phyloP scores from a whole-genome alignment of 1,284 basidiomycete genomes.

The Porogramme epimiltina region DNA sequence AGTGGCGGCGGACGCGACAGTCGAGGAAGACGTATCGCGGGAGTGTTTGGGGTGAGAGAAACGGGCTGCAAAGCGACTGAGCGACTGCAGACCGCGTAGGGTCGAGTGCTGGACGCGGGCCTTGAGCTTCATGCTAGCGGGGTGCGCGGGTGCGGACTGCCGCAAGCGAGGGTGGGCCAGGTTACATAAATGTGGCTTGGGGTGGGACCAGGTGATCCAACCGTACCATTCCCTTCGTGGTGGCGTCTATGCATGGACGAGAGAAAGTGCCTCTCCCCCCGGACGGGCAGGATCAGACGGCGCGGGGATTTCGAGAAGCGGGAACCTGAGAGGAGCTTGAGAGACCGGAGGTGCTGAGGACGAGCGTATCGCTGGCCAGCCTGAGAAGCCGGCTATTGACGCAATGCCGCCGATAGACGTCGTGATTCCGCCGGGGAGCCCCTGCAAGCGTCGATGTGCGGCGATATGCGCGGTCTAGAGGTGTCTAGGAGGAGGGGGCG shows the following conservation, averaged over 20 bases:
- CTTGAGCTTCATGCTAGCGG: neutral
- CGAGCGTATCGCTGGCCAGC: no score
- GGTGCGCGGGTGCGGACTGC: neutral
- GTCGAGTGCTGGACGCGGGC: neutral
- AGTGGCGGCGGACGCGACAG: neutral
- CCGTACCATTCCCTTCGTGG: neutral
- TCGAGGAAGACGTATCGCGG: neutral
- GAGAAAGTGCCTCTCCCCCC: no score
- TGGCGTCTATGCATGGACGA: neutral
- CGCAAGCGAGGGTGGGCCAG: slow-evolving; percentile 2
- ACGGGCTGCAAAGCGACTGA: neutral
- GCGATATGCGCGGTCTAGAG: no score
- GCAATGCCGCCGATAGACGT: neutral
- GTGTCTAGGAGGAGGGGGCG: no score
- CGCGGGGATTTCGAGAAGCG: neutral
- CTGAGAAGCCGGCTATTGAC: neutral
- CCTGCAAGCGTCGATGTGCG: no score
- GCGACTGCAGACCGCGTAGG: neutral
- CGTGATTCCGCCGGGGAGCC: neutral
- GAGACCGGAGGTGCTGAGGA: neutral
- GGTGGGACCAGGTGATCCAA: slow-evolving; percentile 17
- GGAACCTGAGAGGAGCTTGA: neutral
- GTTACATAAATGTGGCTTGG: slow-evolving; percentile 21
- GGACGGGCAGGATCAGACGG: neutral
- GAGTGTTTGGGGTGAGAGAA: neutral